Conservation (phyloP, 73 alveolate genomes). For the Tetrahymena borealis region DNA sequence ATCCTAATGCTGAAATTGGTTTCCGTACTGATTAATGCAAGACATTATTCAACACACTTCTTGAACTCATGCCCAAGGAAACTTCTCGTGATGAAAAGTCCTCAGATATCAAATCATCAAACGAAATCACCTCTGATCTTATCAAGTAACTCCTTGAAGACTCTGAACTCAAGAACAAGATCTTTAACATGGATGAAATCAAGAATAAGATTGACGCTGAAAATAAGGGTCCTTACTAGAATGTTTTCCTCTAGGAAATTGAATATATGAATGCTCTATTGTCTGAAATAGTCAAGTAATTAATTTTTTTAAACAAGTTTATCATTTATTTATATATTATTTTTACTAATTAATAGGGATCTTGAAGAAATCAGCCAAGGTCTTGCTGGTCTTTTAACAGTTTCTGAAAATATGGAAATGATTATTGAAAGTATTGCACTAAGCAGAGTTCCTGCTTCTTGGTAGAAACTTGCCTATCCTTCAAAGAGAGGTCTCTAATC, state of each 20-base stretch:
- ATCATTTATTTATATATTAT: background rate
- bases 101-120: slow-evolving; percentile 69
- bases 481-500: slow-evolving; percentile 95
- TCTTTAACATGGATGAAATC: slow-evolving; percentile 78
- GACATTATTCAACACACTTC: slow-evolving; percentile 78
- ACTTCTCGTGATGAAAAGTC: slow-evolving; percentile 81
- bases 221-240: slow-evolving; percentile 84
- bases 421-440: slow-evolving; percentile 84
- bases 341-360: slow-evolving; percentile 41
- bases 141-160: slow-evolving; percentile 67
- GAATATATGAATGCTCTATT: slow-evolving; percentile 92
- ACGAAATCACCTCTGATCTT: slow-evolving; percentile 72
- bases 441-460: slow-evolving; percentile 90
- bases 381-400: slow-evolving; percentile 95
- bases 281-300: slow-evolving; percentile 58
- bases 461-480: slow-evolving; percentile 96
- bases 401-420: slow-evolving; percentile 95
- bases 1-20: slow-evolving; percentile 99
- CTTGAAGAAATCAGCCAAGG: slow-evolving; percentile 90
- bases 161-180: slow-evolving; percentile 59
- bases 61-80: slow-evolving; percentile 93
- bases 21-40: slow-evolving; percentile 93
- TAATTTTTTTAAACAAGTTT: background rate
- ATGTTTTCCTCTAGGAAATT: slow-evolving; percentile 95
- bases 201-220: slow-evolving; percentile 85